These are phyloP conservation scores for Beta lomatogona DNA, from an alignment of 179 eudicot species.

Conservation along the genomic window DNA sequence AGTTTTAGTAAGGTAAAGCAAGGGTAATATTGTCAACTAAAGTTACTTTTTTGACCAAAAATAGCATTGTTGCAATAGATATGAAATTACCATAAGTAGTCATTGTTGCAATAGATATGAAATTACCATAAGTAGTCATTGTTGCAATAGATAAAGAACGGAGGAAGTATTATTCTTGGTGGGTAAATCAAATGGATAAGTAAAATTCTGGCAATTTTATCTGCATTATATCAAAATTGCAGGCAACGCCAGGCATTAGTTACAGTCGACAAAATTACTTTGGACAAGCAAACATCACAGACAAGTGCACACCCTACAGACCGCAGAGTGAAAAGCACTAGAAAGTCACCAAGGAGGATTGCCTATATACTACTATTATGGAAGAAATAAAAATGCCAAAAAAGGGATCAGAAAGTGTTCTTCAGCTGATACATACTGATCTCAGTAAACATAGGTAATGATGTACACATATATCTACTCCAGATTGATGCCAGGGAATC, in stretches of 20 bases:
- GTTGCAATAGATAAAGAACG: too few species aligned
- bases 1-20: too few species aligned
- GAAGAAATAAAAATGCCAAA: neutral
- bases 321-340: neutral
- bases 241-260: neutral
- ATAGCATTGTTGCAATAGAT: too few species aligned
- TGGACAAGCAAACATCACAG: neutral
- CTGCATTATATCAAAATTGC: neutral
- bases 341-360: too few species aligned
- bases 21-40: too few species aligned
- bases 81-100: too few species aligned
- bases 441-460: neutral
- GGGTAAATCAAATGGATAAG: neutral
- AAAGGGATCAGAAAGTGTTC: neutral
- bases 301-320: neutral
- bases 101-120: too few species aligned
- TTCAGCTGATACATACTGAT: neutral
- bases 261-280: neutral
- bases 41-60: too few species aligned
- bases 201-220: neutral
- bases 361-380: neutral
- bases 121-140: too few species aligned
- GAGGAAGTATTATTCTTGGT: neutral
- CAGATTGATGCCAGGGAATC: neutral
- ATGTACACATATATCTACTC: neutral